Base-by-base conservation (phyloP, 2,329 filamentous ascomycete genomes). In the Ciborinia camelliae region DNA sequence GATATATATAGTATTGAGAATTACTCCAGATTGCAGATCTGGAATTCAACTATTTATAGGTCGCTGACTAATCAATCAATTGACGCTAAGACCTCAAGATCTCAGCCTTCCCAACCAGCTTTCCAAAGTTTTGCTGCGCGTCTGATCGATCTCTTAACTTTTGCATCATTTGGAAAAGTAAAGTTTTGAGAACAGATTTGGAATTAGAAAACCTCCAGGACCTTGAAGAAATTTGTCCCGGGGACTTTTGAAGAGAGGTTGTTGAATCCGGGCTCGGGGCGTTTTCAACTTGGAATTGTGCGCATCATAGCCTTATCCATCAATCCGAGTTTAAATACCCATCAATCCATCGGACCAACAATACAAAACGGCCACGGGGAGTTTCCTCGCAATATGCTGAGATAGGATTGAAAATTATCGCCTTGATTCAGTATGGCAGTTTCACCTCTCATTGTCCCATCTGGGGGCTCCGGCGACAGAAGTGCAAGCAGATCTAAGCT, bases 371-470 rank as follows among this genome's bases (percentile, higher is more conserved):
- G 3, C 23, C 26, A 51, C 45, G 9, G 10, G 15, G 7, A 37
- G 12, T n/a, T 6, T 2, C 43, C 41, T 57, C 51, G 7, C 3
- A 48, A 39, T 30, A 63, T 63, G 61, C 18, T 20, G 41, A 39
- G 23, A 37, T 63, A 63, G 32, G 28, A 2, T 28, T n/a, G 2
- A n/a, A 10, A 55, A 6, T n/a, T 26, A 0, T 20, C 53, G 15
- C 15, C 45, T 20, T 39, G 23, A 20, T 43, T 41, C 35, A 62
- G n/a, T 20, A 69, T 69, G 67, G 67, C 67, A n/a, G 66, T 69
- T 26, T 69, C 67, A 41, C 67, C 67, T 20, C 60, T 69, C 57
- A 60, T 66, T 35, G 37, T 69, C 7, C 66, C 64, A 14, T 63
- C 63, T 47, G 51, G 18, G 37, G 53, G 51, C 32, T 32, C 58